Base-by-base conservation (phyloP, 73 alveolate genomes). In the Paramecium octaurelia region DNA sequence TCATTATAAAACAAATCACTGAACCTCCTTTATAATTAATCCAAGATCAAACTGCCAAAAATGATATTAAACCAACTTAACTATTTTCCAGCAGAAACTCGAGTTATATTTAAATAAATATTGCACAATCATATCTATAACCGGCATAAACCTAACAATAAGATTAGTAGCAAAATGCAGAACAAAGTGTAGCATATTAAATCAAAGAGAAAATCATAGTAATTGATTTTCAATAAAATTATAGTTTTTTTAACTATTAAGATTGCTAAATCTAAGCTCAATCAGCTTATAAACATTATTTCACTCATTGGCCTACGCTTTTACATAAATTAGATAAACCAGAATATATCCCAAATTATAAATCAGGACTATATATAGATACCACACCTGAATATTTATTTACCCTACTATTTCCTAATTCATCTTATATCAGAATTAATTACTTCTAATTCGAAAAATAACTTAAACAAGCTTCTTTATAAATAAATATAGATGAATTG, bases 241-340 rank as follows among this genome's bases (percentile, higher is more conserved):
- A 40, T 60, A 29, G 73, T 12, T 46, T 46, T 44, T 80, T 80
- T 43, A 80, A 80, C 11, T 80, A 80, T 23, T 43, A 21, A 44
- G 91, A 80, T 21, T 80, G 73, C 44, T 80, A 80, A 24, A 6
- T 8, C 20, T 10, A 21, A 6, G 91, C 91, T 10, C 20, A 43
- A 44, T 27, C 42, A 20, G 14, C 42, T 43, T 80, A 80, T 80
- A 80, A 80, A 24, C 73, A 80, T 43, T 1, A 43, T 6, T 80
- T 80, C 29, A 80, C 91, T 43, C 20, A 80, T 80, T 80, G 91
- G 91, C 76, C 91, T 16, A 36, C 91, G 6, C 54, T 80, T 12
- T 44, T 80, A 24, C 69, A 43, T 40, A 80, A 42, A 80, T 80
- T 80, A 16, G 91, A 80, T 40, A 80, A 80, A 21, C 69, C 69